Base-by-base conservation (phyloP, 1,284 basidiomycete species). In the Mycosarcoma mackinlayi region DNA sequence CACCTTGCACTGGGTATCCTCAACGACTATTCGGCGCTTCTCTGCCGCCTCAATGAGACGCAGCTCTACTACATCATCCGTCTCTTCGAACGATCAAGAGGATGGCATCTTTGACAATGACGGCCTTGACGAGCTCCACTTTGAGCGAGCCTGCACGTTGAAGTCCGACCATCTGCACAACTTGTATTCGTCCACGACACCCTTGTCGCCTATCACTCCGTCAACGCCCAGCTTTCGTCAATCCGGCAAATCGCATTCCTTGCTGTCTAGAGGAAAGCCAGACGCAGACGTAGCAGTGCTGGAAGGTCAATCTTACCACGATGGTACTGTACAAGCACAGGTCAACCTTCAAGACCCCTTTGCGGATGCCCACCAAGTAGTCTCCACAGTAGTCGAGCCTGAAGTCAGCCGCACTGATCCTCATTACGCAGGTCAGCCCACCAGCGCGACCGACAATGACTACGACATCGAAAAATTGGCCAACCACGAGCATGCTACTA, bases 401-500 rank as follows among this genome's bases (percentile, higher is more conserved):
- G 25, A 21, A 8, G 23, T 19, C 38, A 37, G 39, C 11, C 33
- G 11, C 59, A 3, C 45, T 37, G 25, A 25, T 31, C 24, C 41
- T 48, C 10, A 31, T 42, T 9, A 56, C 19, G 52, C 51, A 6
- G 21, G 40, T 1, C 46, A 39, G 19, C 52, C 47, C 16, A 25
- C 19, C 23, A 31, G 37, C 25, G 47, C 44, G 4, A 16, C 13
- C 2, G 52, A 62, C 47, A 41, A 50, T 19, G 52, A 40, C 11
- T 35, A 41, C 16, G 59, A 62, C 28, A 21, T 49, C 30, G 59
- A 62, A 35, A 62, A 56, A 21, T 27, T 40, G 23, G 39, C 28
- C 6, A 34, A 38, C 6, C 24, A 37, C 5, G 5, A n/a, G n/a
- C n/a, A n/a, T n/a, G n/a, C n/a, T n/a, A n/a, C 30, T 3, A 4